Percentiles rank a stretch among this genome's conserved stretches.
Evolutionary conservation across 179 eudicot species (phyloP).

Genomic region (Silene coronaria): DNA sequence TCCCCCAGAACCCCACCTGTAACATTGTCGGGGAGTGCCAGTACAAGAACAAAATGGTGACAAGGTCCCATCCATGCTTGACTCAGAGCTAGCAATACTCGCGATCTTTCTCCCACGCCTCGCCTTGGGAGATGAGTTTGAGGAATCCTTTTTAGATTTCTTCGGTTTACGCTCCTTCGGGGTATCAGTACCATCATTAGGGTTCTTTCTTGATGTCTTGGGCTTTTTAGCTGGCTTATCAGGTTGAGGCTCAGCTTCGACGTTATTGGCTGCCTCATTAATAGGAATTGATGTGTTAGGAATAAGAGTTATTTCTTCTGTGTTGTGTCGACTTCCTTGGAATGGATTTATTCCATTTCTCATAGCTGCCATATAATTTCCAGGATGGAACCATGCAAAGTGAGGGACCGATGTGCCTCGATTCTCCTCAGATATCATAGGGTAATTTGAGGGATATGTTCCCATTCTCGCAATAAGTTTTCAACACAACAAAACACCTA

Average conservation of each 20-base stretch:
- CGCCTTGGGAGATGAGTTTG: conserved; percentile 17
- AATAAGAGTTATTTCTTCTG: conserved; percentile 33
- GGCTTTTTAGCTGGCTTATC: conserved; percentile 32
- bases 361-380: conserved; percentile 24
- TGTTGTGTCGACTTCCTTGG: conserved; percentile 32
- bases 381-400: conserved; percentile 39
- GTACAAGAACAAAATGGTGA: conserved; percentile 65
- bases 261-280: conserved; percentile 23
- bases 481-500: background rate
- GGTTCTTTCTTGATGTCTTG: conserved; percentile 27
- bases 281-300: conserved; percentile 36
- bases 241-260: conserved; percentile 20
- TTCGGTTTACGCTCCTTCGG: conserved; percentile 29
- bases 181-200: conserved; percentile 15
- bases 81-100: conserved; percentile 27
- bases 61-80: conserved; percentile 38
- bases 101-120: conserved; percentile 38
- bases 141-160: conserved; percentile 33
- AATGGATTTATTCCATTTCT: conserved; percentile 26
- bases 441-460: conserved; percentile 31
- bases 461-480: conserved; percentile 26
- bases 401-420: conserved; percentile 30
- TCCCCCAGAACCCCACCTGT: conserved; percentile 58
- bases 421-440: conserved; percentile 35
- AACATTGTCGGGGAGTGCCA: conserved; percentile 51